phyloP scores from a whole-genome alignment of 352 stramenopile species.

The Phytophthora litchii region DNA sequence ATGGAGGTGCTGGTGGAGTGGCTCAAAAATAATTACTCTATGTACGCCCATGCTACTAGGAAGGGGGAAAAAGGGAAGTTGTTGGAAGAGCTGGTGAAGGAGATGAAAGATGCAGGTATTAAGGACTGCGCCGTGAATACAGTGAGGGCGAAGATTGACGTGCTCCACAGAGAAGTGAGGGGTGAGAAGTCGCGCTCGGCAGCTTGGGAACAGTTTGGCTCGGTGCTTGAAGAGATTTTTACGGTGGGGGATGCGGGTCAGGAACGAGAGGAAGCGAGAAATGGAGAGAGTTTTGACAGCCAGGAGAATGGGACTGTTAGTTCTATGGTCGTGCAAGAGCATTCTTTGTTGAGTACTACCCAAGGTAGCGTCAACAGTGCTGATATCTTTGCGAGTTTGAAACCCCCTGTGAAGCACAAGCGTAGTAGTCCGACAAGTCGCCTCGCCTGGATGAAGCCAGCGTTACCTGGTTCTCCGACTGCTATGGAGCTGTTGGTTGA shows the following conservation, averaged over 20 bases:
- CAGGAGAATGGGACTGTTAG: not conserved
- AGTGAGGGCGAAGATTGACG: conserved; percentile 34
- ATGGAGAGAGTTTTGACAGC: conserved; percentile 1
- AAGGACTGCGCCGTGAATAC: conserved; percentile 32
- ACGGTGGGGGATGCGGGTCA: conserved; percentile 31
- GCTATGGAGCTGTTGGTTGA: conserved; percentile 35
- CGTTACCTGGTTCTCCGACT: conserved; percentile 13
- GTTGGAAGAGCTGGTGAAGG: conserved; percentile 25
- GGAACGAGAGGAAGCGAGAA: conserved; percentile 9
- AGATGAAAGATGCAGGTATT: conserved; percentile 30
- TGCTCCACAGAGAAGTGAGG: conserved; percentile 27
- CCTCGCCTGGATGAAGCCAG: conserved; percentile 36
- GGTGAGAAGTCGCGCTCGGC: conserved; percentile 31
- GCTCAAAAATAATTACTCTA: conserved; percentile 28
- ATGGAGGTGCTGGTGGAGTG: conserved; percentile 37
- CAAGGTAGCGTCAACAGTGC: not conserved
- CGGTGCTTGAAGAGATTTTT: conserved; percentile 38
- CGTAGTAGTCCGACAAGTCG: conserved; percentile 18
- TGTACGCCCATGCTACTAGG: conserved; percentile 17
- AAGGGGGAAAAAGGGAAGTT: conserved; percentile 32
- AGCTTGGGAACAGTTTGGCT: conserved; percentile 35
- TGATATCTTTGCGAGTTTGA: conserved; percentile 4
- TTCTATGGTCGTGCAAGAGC: not conserved
- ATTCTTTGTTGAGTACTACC: not conserved
- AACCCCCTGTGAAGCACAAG: conserved; percentile 14